These are phyloP conservation scores for Decorospora gaudefroyi DNA, from an alignment of 2,329 filamentous ascomycete genomes.

Conservation along the genomic window DNA sequence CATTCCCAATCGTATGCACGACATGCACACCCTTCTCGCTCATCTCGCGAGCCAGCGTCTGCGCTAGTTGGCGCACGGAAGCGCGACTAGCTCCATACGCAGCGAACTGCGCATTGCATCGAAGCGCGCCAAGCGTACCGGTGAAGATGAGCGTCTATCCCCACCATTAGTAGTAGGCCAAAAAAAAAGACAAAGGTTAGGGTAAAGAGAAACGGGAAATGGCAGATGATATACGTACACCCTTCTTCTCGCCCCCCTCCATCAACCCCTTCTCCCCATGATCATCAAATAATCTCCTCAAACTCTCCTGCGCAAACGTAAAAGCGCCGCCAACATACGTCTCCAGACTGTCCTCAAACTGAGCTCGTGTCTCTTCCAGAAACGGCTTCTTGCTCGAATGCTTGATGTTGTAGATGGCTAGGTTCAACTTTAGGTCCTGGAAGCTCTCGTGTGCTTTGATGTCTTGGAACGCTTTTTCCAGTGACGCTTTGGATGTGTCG, in stretches of 20 bases:
- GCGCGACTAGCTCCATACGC: conserved; percentile 60
- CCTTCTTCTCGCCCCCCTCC: conserved; percentile 58
- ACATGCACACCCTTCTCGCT: conserved; percentile 62
- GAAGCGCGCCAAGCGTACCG: conserved; percentile 58
- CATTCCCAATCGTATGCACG: conserved; percentile 64
- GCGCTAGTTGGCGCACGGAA: conserved; percentile 60
- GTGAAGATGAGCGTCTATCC: conserved; percentile 28
- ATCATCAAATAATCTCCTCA: conserved; percentile 58
- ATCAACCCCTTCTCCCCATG: conserved; percentile 55
- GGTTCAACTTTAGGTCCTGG: conserved; percentile 55
- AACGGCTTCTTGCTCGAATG: conserved; percentile 60
- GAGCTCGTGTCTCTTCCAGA: conserved; percentile 58
- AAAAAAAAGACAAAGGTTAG: too few species aligned
- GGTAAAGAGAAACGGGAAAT: not conserved
- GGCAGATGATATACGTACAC: conserved; percentile 34
- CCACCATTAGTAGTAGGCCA: not conserved
- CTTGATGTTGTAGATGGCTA: conserved; percentile 63
- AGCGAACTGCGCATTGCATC: conserved; percentile 59
- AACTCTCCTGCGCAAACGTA: conserved; percentile 58
- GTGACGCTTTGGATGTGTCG: conserved; percentile 55
- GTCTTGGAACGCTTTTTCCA: conserved; percentile 55
- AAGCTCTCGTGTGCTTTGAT: conserved; percentile 58
- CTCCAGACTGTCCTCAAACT: conserved; percentile 52
- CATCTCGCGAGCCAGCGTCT: conserved; percentile 62
- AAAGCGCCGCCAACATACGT: conserved; percentile 62